A percentile compares a stretch with the other conserved stretches of the same genome.
These are phyloP conservation scores for Sphaerosporella brunnea DNA, from an alignment of 495 filamentous ascomycete genomes.

Conservation along the genomic window DNA sequence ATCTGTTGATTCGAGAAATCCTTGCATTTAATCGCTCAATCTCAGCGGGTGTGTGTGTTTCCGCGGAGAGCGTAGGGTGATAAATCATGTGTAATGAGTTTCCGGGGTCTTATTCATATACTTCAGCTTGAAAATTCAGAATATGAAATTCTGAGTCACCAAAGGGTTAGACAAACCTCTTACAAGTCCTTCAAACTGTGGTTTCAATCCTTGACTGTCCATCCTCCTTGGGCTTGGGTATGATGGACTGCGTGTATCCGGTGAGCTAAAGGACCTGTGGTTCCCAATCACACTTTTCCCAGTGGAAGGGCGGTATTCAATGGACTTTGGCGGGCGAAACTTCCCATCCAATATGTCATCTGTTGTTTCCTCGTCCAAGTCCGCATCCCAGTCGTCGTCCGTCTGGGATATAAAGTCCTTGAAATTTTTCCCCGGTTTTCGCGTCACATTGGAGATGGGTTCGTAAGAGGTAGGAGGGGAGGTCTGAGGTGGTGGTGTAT, in stretches of 20 bases:
- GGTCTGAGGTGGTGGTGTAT: constrained; percentile 34
- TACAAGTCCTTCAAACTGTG: constrained; percentile 92
- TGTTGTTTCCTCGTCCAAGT: constrained; percentile 35
- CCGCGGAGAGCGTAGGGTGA: constrained; percentile 55
- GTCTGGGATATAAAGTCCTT: constrained; percentile 57
- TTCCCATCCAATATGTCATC: constrained; percentile 24
- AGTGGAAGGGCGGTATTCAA: constrained; percentile 18
- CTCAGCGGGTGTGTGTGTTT: constrained; percentile 43
- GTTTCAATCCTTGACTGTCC: constrained; percentile 86
- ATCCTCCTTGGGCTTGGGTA: constrained; percentile 76
- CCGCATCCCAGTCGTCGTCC: constrained; percentile 55
- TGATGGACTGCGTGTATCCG: constrained; percentile 37
- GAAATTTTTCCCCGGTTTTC: constrained; percentile 35
- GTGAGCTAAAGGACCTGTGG: constrained; percentile 10
- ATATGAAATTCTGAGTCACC: neutral
- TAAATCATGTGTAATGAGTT: constrained; percentile 90
- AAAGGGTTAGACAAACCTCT: constrained; percentile 35
- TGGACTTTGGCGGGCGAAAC: constrained; percentile 22
- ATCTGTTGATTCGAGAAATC: constrained; percentile 93
- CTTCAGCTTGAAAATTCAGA: constrained; percentile 8
- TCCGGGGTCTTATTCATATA: constrained; percentile 52
- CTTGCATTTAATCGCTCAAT: constrained; percentile 70
- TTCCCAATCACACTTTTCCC: constrained; percentile 4
- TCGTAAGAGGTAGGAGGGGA: constrained; percentile 13
- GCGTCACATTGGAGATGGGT: constrained; percentile 13